Evolutionary conservation across 2,329 filamentous ascomycete genomes (phyloP).

Genomic region (Scedosporium apiospermum): DNA sequence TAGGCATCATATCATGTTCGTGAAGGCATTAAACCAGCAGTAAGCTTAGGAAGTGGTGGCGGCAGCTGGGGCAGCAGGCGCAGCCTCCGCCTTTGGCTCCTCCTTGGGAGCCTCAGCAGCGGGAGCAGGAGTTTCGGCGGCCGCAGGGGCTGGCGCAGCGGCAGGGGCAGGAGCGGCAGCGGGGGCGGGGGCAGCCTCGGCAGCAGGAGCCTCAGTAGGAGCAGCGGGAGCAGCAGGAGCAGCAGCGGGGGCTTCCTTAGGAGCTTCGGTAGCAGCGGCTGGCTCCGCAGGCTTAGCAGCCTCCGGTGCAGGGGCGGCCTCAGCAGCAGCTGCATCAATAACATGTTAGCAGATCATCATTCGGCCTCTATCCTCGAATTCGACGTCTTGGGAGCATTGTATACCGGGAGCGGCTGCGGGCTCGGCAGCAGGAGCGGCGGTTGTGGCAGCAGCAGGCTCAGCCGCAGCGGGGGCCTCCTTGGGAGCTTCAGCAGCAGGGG

Average conservation of each 20-base stretch:
- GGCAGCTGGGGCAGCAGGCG: constrained; percentile 13
- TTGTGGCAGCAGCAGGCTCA: constrained; percentile 20
- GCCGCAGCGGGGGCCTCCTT: constrained; percentile 11
- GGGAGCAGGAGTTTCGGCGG: constrained; percentile 7
- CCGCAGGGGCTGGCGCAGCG: constrained; percentile 7
- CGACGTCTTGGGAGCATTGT: not conserved
- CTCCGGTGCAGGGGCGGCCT: not conserved
- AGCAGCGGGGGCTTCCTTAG: constrained; percentile 18
- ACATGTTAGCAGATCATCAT: too few species aligned
- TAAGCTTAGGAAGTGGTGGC: constrained; percentile 1
- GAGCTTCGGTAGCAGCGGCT: constrained; percentile 16
- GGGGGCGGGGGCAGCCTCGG: constrained; percentile 8
- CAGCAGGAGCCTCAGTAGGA: constrained; percentile 15
- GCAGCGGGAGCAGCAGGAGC: constrained; percentile 12
- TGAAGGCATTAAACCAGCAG: not conserved
- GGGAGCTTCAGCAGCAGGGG: constrained; percentile 5
- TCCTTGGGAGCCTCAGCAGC: constrained; percentile 13
- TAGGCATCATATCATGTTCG: not conserved
- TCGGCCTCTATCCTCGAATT: not conserved
- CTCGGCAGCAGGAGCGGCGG: constrained; percentile 15
- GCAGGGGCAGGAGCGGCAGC: constrained; percentile 7
- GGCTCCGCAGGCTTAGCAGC: constrained; percentile 10
- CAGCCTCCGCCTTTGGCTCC: constrained; percentile 12
- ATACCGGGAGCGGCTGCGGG: constrained; percentile 12
- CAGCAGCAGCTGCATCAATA: too few species aligned